These are phyloP conservation scores for Rhizopogon rudus DNA, from an alignment of 768 basidiomycete genomes.

Conservation along the genomic window DNA sequence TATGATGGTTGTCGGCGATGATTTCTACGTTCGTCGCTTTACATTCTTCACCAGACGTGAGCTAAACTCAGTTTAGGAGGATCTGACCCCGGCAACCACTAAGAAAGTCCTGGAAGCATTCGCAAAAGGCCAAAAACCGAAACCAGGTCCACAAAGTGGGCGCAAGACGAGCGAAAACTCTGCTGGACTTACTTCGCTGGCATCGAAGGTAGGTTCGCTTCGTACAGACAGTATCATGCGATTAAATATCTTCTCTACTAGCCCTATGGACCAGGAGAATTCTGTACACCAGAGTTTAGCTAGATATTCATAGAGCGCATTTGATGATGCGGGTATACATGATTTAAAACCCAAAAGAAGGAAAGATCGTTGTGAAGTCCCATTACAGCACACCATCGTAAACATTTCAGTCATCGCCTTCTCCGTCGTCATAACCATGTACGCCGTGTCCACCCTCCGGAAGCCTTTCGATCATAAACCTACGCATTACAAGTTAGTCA, in stretches of 20 bases:
- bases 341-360: background rate
- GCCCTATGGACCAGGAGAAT: constrained; percentile 94
- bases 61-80: constrained; percentile 52
- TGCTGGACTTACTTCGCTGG: constrained; percentile 79
- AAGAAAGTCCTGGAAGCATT: constrained; percentile 79
- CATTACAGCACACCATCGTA: background rate
- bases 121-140: constrained; percentile 78
- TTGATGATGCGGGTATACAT: background rate
- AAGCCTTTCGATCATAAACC: constrained; percentile 65
- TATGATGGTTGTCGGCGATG: constrained; percentile 94
- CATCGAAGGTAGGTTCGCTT: constrained; percentile 52
- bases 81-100: constrained; percentile 71
- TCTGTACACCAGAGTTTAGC: constrained; percentile 80
- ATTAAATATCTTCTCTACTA: constrained; percentile 23
- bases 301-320: constrained; percentile 32
- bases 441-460: constrained; percentile 72
- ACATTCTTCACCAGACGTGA: background rate
- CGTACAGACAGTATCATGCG: constrained; percentile 7
- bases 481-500: constrained; percentile 22
- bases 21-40: constrained; percentile 78
- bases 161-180: constrained; percentile 91
- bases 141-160: constrained; percentile 90
- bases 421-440: constrained; percentile 73
- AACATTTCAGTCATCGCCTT: constrained; percentile 66
- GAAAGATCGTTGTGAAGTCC: background rate